Evolutionary conservation across 2,329 filamentous ascomycete genomes (phyloP).

Genomic region (Microdochium bolleyi): DNA sequence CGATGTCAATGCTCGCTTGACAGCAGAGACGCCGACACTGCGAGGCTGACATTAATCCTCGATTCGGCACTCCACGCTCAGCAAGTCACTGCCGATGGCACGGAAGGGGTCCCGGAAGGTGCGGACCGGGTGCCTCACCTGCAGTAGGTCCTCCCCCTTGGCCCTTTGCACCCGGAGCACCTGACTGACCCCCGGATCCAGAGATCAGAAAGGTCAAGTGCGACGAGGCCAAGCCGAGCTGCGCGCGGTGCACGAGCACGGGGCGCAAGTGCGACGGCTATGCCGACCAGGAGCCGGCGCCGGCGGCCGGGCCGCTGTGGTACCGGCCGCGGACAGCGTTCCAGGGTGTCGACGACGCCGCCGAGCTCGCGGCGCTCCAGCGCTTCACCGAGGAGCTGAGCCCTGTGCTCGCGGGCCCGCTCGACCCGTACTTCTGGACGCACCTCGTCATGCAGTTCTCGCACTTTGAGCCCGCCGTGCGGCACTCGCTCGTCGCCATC

Average conservation of each 20-base stretch:
- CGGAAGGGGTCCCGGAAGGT: not conserved
- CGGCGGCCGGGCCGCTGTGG: slow-evolving; percentile 19
- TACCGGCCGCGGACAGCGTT: slow-evolving; percentile 22
- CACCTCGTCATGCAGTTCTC: slow-evolving; percentile 27
- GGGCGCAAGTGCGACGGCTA: slow-evolving; percentile 26
- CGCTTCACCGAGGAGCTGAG: slow-evolving; percentile 29
- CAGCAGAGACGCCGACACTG: no score
- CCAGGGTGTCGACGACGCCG: slow-evolving; percentile 11
- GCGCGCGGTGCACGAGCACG: slow-evolving; percentile 15
- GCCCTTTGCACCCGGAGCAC: no score
- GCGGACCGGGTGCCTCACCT: not conserved
- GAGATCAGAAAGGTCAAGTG: slow-evolving; percentile 17
- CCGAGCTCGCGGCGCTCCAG: slow-evolving; percentile 23
- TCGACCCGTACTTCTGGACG: slow-evolving; percentile 32
- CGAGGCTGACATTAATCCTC: no score
- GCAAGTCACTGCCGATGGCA: not conserved
- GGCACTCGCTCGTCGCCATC: slow-evolving; percentile 29
- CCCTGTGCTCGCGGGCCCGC: slow-evolving; percentile 24
- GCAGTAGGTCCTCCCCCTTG: not conserved
- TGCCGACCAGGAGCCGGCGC: slow-evolving; percentile 1
- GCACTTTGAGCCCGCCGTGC: slow-evolving; percentile 25
- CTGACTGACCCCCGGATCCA: not conserved
- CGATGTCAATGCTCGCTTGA: no score
- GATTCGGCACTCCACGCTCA: no score
- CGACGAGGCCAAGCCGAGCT: slow-evolving; percentile 16